phyloP scores from a whole-genome alignment of 2,329 filamentous ascomycete species.

The Botrytis fragariae region DNA sequence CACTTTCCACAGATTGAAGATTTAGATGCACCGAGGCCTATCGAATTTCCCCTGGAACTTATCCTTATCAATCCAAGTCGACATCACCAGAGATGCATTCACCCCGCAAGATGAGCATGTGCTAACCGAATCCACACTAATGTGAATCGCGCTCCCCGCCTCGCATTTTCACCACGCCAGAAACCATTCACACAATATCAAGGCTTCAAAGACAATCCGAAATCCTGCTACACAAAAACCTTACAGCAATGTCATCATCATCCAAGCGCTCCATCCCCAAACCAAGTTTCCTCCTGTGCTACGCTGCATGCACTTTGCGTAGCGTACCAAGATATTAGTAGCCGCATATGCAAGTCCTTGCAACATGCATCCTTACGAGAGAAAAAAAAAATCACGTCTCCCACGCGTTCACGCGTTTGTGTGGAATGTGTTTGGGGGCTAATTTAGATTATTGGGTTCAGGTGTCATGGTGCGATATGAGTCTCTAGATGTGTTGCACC shows the following conservation, averaged over 20 bases:
- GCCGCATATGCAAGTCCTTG: slow-evolving; percentile 5
- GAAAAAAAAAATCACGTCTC: not conserved
- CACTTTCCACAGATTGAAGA: slow-evolving; percentile 6
- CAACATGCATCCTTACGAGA: not conserved
- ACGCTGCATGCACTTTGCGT: not conserved
- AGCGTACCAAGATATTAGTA: not conserved
- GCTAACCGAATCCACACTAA: not conserved
- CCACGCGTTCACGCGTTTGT: not conserved
- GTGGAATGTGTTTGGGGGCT: not conserved
- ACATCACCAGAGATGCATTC: not conserved
- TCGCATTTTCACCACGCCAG: not conserved
- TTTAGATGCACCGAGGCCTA: slow-evolving; percentile 13
- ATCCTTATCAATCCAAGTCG: slow-evolving; percentile 4
- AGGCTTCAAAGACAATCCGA: not conserved
- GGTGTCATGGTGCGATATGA: not conserved
- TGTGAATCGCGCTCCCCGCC: not conserved
- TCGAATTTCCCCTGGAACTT: not conserved
- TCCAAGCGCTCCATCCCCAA: not conserved
- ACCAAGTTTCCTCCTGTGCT: not conserved
- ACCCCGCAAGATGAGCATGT: not conserved
- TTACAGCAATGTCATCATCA: not conserved
- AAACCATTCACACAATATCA: not conserved
- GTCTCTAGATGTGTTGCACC: not conserved
- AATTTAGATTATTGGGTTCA: not conserved
- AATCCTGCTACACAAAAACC: not conserved